Conservation (phyloP, 345 rosid genomes). For the Garcia nutans region DNA sequence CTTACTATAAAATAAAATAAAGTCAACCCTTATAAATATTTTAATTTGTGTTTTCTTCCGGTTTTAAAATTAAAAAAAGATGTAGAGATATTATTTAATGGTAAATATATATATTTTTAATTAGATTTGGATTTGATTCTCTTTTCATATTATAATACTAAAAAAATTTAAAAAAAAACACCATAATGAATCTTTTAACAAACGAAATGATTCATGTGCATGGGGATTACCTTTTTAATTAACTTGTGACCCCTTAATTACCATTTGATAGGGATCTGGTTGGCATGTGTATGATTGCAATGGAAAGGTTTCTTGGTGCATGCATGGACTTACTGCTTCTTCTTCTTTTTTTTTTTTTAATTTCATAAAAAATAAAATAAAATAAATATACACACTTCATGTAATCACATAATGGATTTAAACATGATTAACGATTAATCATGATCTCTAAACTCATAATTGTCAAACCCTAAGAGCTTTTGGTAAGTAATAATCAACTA, state of each 20-base stretch:
- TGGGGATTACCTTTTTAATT: neutral
- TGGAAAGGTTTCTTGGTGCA: too few species aligned
- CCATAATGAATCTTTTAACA: slow-evolving; percentile 8
- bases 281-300: slow-evolving; percentile 16
- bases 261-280: slow-evolving; percentile 17
- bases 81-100: too few species aligned
- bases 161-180: neutral
- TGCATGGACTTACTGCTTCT: too few species aligned
- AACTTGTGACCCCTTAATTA: neutral
- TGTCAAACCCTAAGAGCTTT: slow-evolving; percentile 52
- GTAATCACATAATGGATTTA: neutral
- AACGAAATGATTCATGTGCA: slow-evolving; percentile 22
- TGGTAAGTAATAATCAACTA: slow-evolving; percentile 37
- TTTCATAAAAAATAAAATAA: too few species aligned
- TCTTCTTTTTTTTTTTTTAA: too few species aligned
- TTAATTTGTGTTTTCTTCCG: too few species aligned
- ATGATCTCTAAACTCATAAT: slow-evolving; percentile 27
- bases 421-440: slow-evolving; percentile 23
- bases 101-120: too few species aligned
- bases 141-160: too few species aligned
- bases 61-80: neutral
- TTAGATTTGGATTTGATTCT: too few species aligned
- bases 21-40: too few species aligned
- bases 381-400: slow-evolving; percentile 16
- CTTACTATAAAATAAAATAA: too few species aligned